A percentile compares a stretch with the other conserved stretches of the same genome.
These are phyloP conservation scores for Citrullus amarus DNA, from an alignment of 306 rosid genomes.

Conservation along the genomic window DNA sequence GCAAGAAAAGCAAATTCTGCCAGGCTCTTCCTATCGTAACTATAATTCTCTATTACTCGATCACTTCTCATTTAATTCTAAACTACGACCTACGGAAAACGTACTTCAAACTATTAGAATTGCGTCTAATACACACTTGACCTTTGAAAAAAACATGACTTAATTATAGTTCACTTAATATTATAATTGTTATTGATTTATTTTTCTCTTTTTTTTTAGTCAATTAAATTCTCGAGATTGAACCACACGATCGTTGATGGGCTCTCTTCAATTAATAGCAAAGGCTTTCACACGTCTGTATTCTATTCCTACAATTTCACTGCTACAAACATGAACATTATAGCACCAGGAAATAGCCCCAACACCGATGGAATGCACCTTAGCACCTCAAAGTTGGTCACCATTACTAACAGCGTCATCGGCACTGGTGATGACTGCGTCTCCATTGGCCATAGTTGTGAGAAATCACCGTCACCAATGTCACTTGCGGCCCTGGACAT, in stretches of 20 bases:
- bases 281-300: constrained; percentile 36
- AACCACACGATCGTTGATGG: constrained; percentile 22
- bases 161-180: no score
- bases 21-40: constrained; percentile 36
- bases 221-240: constrained; percentile 26
- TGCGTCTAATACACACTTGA: no score
- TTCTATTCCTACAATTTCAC: constrained; percentile 18
- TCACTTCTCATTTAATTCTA: not conserved
- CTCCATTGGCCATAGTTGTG: constrained; percentile 35
- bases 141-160: no score
- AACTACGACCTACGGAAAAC: no score
- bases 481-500: constrained; percentile 73
- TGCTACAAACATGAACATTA: constrained; percentile 15
- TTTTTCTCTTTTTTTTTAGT: constrained; percentile 16
- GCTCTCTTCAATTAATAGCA: constrained; percentile 45
- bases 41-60: not conserved
- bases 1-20: constrained; percentile 10
- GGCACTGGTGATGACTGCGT: constrained; percentile 75
- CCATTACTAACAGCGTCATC: constrained; percentile 22
- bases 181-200: not conserved
- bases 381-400: constrained; percentile 19
- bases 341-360: constrained; percentile 49
- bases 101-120: no score
- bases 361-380: constrained; percentile 74
- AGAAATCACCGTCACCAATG: constrained; percentile 13